These are phyloP conservation scores for Mycotypha africana DNA, from an alignment of 371 early-diverging fungal genomes.

Conservation along the genomic window DNA sequence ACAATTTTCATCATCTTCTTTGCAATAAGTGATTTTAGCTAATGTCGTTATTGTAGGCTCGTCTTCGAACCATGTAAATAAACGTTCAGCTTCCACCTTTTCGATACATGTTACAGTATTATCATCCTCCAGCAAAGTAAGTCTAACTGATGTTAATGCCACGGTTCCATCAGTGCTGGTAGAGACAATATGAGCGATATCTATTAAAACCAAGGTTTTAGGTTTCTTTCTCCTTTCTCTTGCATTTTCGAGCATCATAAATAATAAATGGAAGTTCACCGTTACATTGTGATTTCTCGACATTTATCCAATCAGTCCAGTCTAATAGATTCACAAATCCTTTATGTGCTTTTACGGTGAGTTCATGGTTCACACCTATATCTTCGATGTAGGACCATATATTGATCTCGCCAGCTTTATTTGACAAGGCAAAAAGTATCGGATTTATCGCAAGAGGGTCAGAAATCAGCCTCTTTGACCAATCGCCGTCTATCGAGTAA, in stretches of 20 bases:
- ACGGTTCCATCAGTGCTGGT: slow-evolving; percentile 14
- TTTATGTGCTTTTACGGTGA: slow-evolving; percentile 5
- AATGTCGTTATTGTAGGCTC: slow-evolving; percentile 2
- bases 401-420: slow-evolving; percentile 23
- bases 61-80: slow-evolving; percentile 15
- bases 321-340: slow-evolving; percentile 8
- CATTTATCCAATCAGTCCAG: slow-evolving; percentile 17
- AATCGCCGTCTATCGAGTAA: slow-evolving; percentile 16
- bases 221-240: not conserved
- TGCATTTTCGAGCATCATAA: too few relatives aligned
- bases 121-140: not conserved
- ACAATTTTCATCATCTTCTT: not conserved
- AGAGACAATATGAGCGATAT: slow-evolving; percentile 10
- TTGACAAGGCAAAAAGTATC: slow-evolving; percentile 15
- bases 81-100: not conserved
- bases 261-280: too few relatives aligned
- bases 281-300: not conserved
- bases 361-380: not conserved
- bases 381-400: slow-evolving; percentile 13
- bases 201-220: not conserved
- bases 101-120: slow-evolving; percentile 2
- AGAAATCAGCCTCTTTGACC: slow-evolving; percentile 17
- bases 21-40: slow-evolving; percentile 5
- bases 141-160: slow-evolving; percentile 6
- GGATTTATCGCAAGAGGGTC: slow-evolving; percentile 12